Conservation (phyloP, 169 alveolate species). For the Babesia ovata region DNA sequence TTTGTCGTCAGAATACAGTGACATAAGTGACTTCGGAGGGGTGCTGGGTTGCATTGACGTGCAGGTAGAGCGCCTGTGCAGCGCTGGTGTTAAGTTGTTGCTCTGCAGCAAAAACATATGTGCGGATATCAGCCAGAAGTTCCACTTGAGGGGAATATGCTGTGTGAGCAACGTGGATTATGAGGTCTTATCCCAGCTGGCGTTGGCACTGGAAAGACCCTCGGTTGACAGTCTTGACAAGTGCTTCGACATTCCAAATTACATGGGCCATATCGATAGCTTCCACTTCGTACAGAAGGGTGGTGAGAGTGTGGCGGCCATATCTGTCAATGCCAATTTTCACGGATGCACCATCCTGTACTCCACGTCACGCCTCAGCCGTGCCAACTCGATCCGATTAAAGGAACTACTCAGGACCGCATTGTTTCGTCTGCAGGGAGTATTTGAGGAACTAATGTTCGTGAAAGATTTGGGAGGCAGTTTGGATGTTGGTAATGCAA, state of each 20-base stretch:
- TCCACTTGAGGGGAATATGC: constrained; percentile 19
- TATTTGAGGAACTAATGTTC: constrained; percentile 52
- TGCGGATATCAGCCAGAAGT: constrained; percentile 16
- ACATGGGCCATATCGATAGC: constrained; percentile 17
- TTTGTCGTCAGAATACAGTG: constrained; percentile 9
- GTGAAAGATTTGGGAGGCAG: constrained; percentile 49
- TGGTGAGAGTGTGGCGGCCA: constrained; percentile 19
- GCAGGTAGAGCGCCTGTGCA: constrained; percentile 18
- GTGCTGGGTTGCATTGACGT: background rate
- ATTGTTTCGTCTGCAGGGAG: constrained; percentile 38
- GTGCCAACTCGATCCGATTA: constrained; percentile 4
- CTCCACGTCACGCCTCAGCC: constrained; percentile 21
- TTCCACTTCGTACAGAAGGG: background rate
- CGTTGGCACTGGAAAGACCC: constrained; percentile 36
- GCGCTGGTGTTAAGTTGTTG: constrained; percentile 22
- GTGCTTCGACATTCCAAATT: background rate
- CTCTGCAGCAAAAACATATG: constrained; percentile 32
- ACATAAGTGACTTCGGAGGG: constrained; percentile 16
- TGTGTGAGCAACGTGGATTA: constrained; percentile 47
- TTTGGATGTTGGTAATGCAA: background rate
- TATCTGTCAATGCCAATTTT: constrained; percentile 15
- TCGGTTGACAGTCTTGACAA: constrained; percentile 14
- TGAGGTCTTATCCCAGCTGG: constrained; percentile 10
- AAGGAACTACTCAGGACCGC: constrained; percentile 29
- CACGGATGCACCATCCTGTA: constrained; percentile 57